Percentiles rank a stretch among this genome's conserved stretches.
These are phyloP conservation scores for Microcyclospora pomicola DNA, from an alignment of 2,329 filamentous ascomycete genomes.

Conservation along the genomic window DNA sequence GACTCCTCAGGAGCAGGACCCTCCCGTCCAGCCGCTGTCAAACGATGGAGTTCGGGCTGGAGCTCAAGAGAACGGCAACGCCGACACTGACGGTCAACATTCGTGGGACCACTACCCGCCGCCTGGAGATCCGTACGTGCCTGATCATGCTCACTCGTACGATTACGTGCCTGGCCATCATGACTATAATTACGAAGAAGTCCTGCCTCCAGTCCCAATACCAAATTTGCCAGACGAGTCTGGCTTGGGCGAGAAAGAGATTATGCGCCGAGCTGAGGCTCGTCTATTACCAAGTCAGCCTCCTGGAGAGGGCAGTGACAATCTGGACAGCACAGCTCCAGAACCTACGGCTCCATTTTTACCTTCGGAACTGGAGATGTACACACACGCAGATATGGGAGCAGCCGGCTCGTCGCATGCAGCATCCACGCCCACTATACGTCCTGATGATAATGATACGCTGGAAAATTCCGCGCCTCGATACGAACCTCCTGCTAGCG, in stretches of 20 bases:
- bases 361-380: conserved; percentile 10
- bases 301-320: conserved; percentile 29
- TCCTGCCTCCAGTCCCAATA: conserved; percentile 24
- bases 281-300: conserved; percentile 71
- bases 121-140: background rate
- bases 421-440: background rate
- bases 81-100: conserved; percentile 5
- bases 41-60: background rate
- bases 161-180: conserved; percentile 12
- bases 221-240: conserved; percentile 48
- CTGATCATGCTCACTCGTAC: conserved; percentile 7
- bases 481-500: conserved; percentile 3
- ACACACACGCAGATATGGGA: conserved; percentile 4
- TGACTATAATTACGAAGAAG: conserved; percentile 2
- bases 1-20: background rate
- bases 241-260: conserved; percentile 66
- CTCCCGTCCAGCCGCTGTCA: background rate
- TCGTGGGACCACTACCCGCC: background rate
- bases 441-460: background rate
- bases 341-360: conserved; percentile 23
- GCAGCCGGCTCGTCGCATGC: background rate
- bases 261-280: conserved; percentile 61
- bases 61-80: background rate
- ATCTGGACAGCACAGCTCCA: conserved; percentile 26
- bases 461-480: background rate